phyloP scores from a whole-genome alignment of 2,329 filamentous ascomycete species.

The Colletotrichum liriopes region DNA sequence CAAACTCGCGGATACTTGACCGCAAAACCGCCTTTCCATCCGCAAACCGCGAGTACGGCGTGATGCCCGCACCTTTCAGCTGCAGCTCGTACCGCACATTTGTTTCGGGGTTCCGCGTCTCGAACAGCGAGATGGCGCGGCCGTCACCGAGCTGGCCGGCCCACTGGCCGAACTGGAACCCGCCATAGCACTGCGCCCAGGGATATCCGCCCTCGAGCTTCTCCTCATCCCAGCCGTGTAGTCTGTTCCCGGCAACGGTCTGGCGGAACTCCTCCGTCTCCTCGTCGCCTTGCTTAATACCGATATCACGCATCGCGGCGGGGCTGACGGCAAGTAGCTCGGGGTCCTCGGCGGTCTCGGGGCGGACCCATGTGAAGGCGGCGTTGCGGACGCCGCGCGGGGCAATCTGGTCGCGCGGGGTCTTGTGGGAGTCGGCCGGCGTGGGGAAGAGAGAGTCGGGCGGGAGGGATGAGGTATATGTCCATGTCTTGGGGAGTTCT shows the following conservation, averaged over 20 bases:
- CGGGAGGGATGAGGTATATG: conserved; percentile 77
- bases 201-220: conserved; percentile 83
- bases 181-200: conserved; percentile 98
- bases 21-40: conserved; percentile 95
- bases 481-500: conserved; percentile 77
- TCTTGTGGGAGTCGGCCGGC: conserved; percentile 84
- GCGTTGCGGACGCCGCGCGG: conserved; percentile 90
- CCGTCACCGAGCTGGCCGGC: conserved; percentile 97
- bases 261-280: conserved; percentile 81
- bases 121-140: conserved; percentile 93
- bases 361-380: conserved; percentile 91
- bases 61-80: conserved; percentile 93
- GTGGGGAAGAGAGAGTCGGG: conserved; percentile 85
- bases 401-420: conserved; percentile 81
- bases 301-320: conserved; percentile 85
- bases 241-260: conserved; percentile 85
- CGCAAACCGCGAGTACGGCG: conserved; percentile 95
- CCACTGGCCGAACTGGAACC: conserved; percentile 87
- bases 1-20: conserved; percentile 93
- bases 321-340: conserved; percentile 88
- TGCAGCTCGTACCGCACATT: conserved; percentile 89
- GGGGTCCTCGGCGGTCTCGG: conserved; percentile 78
- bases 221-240: conserved; percentile 83
- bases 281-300: conserved; percentile 78
- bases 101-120: conserved; percentile 82